Evolutionary conservation across 441 rosid species (phyloP).

Genomic region (Populus trichocarpa): DNA sequence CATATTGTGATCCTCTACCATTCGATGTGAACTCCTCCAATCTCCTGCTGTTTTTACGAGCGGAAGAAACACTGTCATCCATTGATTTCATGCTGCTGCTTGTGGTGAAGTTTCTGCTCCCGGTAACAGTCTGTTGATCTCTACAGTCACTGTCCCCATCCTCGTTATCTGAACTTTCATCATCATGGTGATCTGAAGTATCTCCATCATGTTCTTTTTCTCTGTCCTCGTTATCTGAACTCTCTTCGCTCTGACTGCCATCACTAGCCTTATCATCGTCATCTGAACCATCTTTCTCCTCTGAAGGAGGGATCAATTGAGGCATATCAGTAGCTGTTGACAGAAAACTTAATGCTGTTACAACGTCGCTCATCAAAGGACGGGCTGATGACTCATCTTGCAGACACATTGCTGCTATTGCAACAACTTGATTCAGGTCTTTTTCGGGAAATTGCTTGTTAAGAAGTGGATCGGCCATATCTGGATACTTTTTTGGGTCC

Average conservation of each 20-base stretch:
- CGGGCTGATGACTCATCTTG: conserved; percentile 85
- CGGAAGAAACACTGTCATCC: conserved; percentile 22
- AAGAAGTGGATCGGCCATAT: conserved; percentile 80
- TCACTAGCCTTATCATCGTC: conserved; percentile 8
- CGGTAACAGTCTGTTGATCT: background rate
- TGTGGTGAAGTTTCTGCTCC: background rate
- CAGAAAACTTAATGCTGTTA: conserved; percentile 71
- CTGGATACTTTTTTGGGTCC: conserved; percentile 75
- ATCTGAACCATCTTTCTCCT: conserved; percentile 21
- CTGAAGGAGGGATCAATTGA: conserved; percentile 18
- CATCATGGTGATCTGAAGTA: background rate
- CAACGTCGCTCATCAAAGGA: conserved; percentile 85
- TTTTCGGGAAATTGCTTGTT: conserved; percentile 52
- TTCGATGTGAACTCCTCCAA: background rate
- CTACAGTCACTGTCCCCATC: background rate
- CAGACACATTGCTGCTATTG: conserved; percentile 90
- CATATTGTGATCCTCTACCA: background rate
- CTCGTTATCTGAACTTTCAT: background rate
- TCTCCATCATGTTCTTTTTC: background rate
- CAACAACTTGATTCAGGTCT: conserved; percentile 86
- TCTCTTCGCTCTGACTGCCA: background rate
- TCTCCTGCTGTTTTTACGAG: conserved; percentile 23
- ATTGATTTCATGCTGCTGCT: conserved; percentile 11
- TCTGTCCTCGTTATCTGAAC: background rate
- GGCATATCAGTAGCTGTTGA: conserved; percentile 22